Conservation (phyloP, 1,139 yeast species). For the Saccharomyces uvarum region DNA sequence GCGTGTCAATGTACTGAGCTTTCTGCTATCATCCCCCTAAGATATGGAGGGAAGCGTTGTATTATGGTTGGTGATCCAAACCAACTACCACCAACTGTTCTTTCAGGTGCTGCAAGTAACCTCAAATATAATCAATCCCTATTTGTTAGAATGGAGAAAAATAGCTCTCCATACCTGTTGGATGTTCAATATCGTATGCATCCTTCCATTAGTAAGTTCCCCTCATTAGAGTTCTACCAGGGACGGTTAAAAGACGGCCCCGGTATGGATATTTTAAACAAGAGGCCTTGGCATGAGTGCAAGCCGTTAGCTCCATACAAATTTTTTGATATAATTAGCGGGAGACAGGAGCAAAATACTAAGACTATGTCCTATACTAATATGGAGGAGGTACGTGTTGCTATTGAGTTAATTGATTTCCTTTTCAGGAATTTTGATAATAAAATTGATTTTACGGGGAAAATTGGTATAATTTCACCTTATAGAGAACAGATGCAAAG, state of each 20-base stretch:
- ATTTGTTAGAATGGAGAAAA: constrained; percentile 87
- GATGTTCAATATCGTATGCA: constrained; percentile 99
- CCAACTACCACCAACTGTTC: constrained; percentile 96
- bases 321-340: constrained; percentile 66
- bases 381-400: constrained; percentile 59
- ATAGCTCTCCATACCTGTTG: constrained; percentile 55
- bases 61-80: constrained; percentile 99
- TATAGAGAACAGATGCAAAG: constrained; percentile 77
- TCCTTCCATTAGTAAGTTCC: constrained; percentile 80
- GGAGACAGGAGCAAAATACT: constrained; percentile 55
- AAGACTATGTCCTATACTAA: constrained; percentile 67
- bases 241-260: constrained; percentile 71
- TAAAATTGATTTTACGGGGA: constrained; percentile 51
- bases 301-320: constrained; percentile 60
- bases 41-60: constrained; percentile 86
- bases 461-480: constrained; percentile 88
- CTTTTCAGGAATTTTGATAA: constrained; percentile 45
- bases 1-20: constrained; percentile 97
- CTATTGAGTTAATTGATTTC: constrained; percentile 58
- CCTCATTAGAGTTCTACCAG: constrained; percentile 73
- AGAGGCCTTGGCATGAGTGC: constrained; percentile 67
- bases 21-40: constrained; percentile 82
- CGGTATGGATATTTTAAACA: constrained; percentile 50
- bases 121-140: constrained; percentile 82
- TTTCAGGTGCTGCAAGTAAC: constrained; percentile 79